Percentiles rank a stretch among this genome's conserved stretches.
phyloP scores from a whole-genome alignment of 306 rosid genomes.

The Quercus bicolor region DNA sequence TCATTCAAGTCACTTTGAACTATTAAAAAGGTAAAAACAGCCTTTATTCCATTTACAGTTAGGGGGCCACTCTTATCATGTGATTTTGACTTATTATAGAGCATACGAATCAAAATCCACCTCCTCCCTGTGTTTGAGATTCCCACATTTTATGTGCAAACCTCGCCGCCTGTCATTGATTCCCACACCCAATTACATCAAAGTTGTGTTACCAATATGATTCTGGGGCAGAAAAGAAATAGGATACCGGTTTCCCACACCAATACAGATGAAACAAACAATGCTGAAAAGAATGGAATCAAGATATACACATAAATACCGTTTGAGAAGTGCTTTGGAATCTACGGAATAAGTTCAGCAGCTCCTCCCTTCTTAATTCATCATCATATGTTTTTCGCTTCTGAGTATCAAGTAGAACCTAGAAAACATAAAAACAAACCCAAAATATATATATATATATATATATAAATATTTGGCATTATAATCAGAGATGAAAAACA shows the following conservation, averaged over 20 bases:
- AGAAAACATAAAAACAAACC: constrained; percentile 15
- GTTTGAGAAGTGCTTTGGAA: constrained; percentile 57
- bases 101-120: constrained; percentile 10
- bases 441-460: neutral
- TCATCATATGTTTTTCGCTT: constrained; percentile 92
- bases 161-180: neutral
- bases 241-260: neutral
- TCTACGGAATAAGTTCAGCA: constrained; percentile 67
- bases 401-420: constrained; percentile 86
- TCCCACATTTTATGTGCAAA: neutral
- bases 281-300: neutral
- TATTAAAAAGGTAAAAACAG: neutral
- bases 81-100: constrained; percentile 13
- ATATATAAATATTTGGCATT: neutral
- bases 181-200: neutral
- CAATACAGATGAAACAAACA: constrained; percentile 13
- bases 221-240: neutral
- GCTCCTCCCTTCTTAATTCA: constrained; percentile 89
- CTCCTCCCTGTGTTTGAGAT: constrained; percentile 1
- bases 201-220: neutral
- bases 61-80: constrained; percentile 7
- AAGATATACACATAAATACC: constrained; percentile 38
- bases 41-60: neutral
- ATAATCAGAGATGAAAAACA: constrained; percentile 16
- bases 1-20: neutral